Evolutionary conservation across 129 eudicot genomes (phyloP), one percentile per base, ranked within the genome.

Genomic region (Flaveria brownii): DNA sequence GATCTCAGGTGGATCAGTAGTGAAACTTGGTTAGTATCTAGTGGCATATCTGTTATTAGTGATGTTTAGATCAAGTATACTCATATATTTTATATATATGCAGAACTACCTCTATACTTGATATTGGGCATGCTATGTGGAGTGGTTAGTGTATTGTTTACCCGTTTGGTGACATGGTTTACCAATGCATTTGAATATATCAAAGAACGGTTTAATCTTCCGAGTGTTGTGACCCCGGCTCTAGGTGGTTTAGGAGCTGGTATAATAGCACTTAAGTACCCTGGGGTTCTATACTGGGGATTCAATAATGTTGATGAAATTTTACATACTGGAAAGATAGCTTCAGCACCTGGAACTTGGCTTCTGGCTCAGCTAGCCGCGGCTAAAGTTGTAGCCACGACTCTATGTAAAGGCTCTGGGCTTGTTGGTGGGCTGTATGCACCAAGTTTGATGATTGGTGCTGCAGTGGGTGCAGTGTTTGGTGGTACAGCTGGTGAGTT

Each of bases 271-370:
- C 97, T 94, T 20, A 91, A 85, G 83, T 91, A 94, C 70, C 99
- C 97, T 25, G 99, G 99, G 64, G 88, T 85, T 66, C 82, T 94
- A 28, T 94, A 94, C 78, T 94, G 99, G 99, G 99, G 99, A 25
- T 94, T 94, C 82, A 94, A 87, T 49, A 94, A 91, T 79, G 99
- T 94, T 33, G 97, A 94, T 84, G 99, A 94, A 83, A 94, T 94
- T 68, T 80, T 94, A 71, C 99, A 87, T 73, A 94, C 99, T 17
- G 99, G 99, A 67, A 94, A 91, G 79, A 91, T 81, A 77, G 97
- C 97, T 15, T 94, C 99, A 50, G 99, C 99, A 23, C 99, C 99
- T 63, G 97, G 99, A 78, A 94, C 91, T 23, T 87, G 99, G 99
- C 85, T 94, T 50, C 77, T 94, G 45, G 99, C 97, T 1, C 99